These are phyloP conservation scores for Tolypocladium capitatum DNA, from an alignment of 2,329 filamentous ascomycete genomes.

Conservation along the genomic window DNA sequence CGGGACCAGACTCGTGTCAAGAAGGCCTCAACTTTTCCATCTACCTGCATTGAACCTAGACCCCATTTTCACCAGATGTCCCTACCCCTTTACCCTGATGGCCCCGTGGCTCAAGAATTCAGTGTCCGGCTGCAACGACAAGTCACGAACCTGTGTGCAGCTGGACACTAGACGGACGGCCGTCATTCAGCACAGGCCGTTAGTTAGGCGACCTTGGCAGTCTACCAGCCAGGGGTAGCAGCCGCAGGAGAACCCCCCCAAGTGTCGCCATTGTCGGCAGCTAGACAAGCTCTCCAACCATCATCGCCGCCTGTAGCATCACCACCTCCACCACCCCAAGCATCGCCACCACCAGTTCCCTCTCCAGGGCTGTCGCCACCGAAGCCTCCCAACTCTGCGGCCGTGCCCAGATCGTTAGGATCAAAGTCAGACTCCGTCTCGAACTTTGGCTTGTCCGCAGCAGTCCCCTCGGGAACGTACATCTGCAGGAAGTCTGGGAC, in stretches of 20 bases:
- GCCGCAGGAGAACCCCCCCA: neutral
- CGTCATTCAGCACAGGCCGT: neutral
- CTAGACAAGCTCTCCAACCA: constrained; percentile 3
- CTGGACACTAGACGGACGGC: neutral
- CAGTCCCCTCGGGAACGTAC: constrained; percentile 44
- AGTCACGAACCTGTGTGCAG: neutral
- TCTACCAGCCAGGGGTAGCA: neutral
- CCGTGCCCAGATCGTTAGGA: constrained; percentile 18
- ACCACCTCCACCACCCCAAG: neutral
- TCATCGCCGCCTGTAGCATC: neutral
- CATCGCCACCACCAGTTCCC: constrained; percentile 3
- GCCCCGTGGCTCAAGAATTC: neutral
- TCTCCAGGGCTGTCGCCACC: constrained; percentile 5
- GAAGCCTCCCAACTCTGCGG: constrained; percentile 6
- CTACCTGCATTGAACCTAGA: neutral
- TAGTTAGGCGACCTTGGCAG: neutral
- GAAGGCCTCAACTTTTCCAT: neutral
- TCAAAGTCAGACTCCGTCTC: constrained; percentile 44
- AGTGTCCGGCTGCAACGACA: neutral
- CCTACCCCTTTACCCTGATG: neutral
- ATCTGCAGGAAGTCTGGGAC: constrained; percentile 70
- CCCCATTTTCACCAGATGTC: neutral
- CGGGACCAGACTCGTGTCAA: neutral
- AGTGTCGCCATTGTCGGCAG: neutral
- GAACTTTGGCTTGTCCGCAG: constrained; percentile 34